A percentile compares a stretch with the other conserved stretches of the same genome.
Evolutionary conservation across 306 rosid genomes (phyloP).

Genomic region (Trifolium subterraneum): DNA sequence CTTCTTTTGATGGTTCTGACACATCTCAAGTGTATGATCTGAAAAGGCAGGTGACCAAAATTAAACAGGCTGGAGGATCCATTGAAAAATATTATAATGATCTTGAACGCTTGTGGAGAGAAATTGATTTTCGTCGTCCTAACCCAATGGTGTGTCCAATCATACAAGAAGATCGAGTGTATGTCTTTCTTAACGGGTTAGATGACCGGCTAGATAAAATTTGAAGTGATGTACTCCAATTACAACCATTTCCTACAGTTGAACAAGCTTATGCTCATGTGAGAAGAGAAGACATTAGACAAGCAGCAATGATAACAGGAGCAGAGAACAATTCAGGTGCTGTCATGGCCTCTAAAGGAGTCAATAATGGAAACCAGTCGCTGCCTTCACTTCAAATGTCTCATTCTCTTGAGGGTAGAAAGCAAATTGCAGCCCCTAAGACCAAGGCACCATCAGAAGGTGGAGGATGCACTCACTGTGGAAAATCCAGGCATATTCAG

Average conservation of each 20-base stretch:
- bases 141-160: background rate
- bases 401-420: background rate
- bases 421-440: background rate
- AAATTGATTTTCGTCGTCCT: background rate
- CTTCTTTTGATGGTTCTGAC: background rate
- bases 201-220: background rate
- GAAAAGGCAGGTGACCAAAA: background rate
- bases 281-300: background rate
- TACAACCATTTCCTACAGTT: background rate
- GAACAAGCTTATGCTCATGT: background rate
- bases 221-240: background rate
- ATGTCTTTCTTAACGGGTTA: background rate
- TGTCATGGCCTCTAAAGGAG: constrained; percentile 5
- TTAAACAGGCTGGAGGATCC: background rate
- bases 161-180: background rate
- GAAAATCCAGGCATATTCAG: background rate
- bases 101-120: background rate
- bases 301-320: background rate
- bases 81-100: background rate
- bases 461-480: constrained; percentile 3
- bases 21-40: background rate
- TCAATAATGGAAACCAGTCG: background rate
- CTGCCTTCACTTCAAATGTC: background rate
- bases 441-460: background rate
- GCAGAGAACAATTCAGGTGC: background rate